Conservation (phyloP, 2,329 filamentous ascomycete species). For the Coniochaeta prunicola region DNA sequence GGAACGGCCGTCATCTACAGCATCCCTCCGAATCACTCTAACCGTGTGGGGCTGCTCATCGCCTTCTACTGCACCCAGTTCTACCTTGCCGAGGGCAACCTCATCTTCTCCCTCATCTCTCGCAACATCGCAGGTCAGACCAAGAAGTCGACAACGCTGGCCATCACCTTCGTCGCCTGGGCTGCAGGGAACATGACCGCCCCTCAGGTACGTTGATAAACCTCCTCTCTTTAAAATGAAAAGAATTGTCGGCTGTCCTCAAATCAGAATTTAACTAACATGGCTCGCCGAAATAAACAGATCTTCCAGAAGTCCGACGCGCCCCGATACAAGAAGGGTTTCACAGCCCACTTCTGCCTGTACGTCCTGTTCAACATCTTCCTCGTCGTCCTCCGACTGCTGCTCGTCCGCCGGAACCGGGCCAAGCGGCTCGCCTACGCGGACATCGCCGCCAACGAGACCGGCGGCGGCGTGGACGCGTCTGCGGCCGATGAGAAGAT, state of each 20-base stretch:
- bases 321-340: constrained; percentile 19
- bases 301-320: constrained; percentile 14
- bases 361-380: constrained; percentile 25
- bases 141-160: constrained; percentile 33
- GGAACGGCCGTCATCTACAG: constrained; percentile 33
- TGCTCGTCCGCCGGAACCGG: constrained; percentile 17
- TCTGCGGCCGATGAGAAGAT: constrained; percentile 7
- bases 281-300: not conserved
- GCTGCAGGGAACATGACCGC: constrained; percentile 34
- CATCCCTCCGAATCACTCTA: constrained; percentile 18
- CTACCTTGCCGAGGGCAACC: constrained; percentile 30
- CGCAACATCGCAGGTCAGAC: constrained; percentile 34
- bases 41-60: constrained; percentile 27
- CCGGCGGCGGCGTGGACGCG: not conserved
- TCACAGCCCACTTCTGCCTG: constrained; percentile 25
- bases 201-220: constrained; percentile 21
- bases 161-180: constrained; percentile 32
- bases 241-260: too few species aligned
- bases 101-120: constrained; percentile 32
- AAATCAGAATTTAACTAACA: too few species aligned
- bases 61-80: constrained; percentile 38
- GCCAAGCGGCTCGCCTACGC: constrained; percentile 8
- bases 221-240: too few species aligned
- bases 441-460: not conserved
- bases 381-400: constrained; percentile 15